Evolutionary conservation across 2,329 filamentous ascomycete genomes (phyloP).

Genomic region (Lasiodiplodia gonubiensis): DNA sequence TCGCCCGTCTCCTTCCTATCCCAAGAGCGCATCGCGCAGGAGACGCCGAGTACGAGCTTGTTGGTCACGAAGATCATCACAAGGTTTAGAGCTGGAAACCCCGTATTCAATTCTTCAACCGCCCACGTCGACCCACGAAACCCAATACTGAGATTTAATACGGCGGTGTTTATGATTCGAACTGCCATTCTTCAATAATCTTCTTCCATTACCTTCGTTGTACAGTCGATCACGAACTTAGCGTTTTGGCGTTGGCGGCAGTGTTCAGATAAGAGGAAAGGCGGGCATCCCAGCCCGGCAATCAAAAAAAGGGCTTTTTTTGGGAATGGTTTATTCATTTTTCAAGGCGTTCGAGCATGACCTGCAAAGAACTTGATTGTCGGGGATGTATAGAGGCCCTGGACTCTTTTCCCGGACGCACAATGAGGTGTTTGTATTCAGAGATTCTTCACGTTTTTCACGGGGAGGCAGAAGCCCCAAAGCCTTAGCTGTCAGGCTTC

Average conservation of each 20-base stretch:
- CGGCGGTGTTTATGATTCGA: slow-evolving; percentile 2
- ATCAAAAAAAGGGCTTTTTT: not conserved
- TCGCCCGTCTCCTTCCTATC: slow-evolving; percentile 22
- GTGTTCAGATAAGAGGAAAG: slow-evolving; percentile 17
- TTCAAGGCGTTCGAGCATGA: slow-evolving; percentile 1
- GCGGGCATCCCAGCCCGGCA: not conserved
- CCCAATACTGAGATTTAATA: slow-evolving; percentile 8
- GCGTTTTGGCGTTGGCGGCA: slow-evolving; percentile 11
- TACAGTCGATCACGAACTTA: slow-evolving; percentile 15
- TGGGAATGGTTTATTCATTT: not conserved
- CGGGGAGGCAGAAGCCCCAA: not conserved
- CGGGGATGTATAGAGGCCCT: not conserved
- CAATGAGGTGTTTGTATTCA: not conserved
- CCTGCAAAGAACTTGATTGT: not conserved
- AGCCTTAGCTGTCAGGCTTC: not conserved
- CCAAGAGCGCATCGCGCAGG: not conserved
- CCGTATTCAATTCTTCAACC: not conserved
- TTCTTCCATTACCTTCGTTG: slow-evolving; percentile 14
- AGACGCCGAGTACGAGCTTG: slow-evolving; percentile 28
- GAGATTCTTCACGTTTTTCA: not conserved
- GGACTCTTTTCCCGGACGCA: not conserved
- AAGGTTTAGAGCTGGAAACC: slow-evolving; percentile 5
- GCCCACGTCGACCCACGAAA: slow-evolving; percentile 5
- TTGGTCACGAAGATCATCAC: slow-evolving; percentile 17
- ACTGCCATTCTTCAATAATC: slow-evolving; percentile 13